A percentile compares a stretch with the other conserved stretches of the same genome.
phyloP scores from a whole-genome alignment of 768 basidiomycete species.

The Cubamyces sp. region DNA sequence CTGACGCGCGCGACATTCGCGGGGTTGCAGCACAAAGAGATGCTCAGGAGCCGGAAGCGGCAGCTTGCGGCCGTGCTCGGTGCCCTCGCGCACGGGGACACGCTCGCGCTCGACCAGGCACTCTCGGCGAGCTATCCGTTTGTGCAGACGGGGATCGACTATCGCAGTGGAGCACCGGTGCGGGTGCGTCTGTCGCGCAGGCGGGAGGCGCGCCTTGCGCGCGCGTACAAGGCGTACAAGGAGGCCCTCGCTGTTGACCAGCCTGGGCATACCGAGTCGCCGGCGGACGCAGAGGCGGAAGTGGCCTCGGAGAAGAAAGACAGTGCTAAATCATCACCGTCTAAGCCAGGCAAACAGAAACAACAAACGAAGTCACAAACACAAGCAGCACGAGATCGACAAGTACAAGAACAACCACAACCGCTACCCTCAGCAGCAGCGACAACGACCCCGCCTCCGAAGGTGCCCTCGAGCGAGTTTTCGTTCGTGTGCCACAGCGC shows the following conservation, averaged over 20 bases:
- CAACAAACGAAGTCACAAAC: conserved; percentile 27
- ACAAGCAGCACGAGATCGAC: too few relatives aligned
- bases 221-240: conserved; percentile 41
- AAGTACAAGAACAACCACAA: too few relatives aligned
- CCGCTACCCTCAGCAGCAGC: too few relatives aligned
- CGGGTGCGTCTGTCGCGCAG: conserved; percentile 61
- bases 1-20: conserved; percentile 65
- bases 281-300: background rate
- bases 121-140: conserved; percentile 52
- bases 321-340: background rate
- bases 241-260: conserved; percentile 41
- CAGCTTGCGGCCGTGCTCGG: conserved; percentile 75
- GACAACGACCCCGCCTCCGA: background rate
- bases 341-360: conserved; percentile 27
- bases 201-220: conserved; percentile 53
- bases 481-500: conserved; percentile 63
- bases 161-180: conserved; percentile 30
- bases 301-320: background rate
- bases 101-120: conserved; percentile 78
- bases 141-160: conserved; percentile 40
- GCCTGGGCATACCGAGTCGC: background rate
- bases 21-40: conserved; percentile 75
- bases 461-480: conserved; percentile 52
- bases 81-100: conserved; percentile 66
- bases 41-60: conserved; percentile 67